phyloP scores from a whole-genome alignment of 2,329 filamentous ascomycete genomes.

The Penicillium sclerotiorum region DNA sequence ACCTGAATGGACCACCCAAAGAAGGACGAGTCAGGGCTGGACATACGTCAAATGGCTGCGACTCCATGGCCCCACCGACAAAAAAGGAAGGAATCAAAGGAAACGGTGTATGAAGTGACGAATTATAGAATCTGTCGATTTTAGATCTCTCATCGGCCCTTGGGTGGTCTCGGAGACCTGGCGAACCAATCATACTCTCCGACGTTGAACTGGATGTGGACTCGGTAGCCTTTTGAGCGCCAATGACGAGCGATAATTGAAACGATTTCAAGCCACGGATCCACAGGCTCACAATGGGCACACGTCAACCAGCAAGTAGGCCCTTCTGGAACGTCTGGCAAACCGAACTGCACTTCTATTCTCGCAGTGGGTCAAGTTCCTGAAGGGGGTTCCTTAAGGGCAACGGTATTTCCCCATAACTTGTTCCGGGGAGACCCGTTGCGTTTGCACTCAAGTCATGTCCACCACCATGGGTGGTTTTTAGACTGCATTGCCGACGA shows the following conservation, averaged over 20 bases:
- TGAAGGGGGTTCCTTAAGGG: no score
- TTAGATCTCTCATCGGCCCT: background rate
- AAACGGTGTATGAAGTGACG: background rate
- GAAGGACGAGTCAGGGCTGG: slow-evolving; percentile 1
- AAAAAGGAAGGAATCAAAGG: background rate
- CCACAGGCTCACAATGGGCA: background rate
- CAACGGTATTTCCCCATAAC: no score
- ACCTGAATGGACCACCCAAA: slow-evolving; percentile 12
- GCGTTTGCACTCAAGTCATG: no score
- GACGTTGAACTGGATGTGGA: background rate
- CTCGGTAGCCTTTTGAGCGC: background rate
- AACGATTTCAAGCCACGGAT: background rate
- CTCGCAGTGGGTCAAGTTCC: background rate
- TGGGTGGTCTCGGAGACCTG: background rate
- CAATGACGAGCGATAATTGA: background rate
- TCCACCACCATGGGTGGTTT: no score
- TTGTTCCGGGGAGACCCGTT: no score
- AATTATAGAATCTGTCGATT: background rate
- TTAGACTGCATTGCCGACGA: no score
- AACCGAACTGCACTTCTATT: background rate
- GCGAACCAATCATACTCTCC: background rate
- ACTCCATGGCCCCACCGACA: background rate
- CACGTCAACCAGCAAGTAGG: background rate
- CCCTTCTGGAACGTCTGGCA: background rate
- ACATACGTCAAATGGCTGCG: slow-evolving; percentile 12